Conservation (phyloP, 148 eudicot species). For the Camellia sinensis region DNA sequence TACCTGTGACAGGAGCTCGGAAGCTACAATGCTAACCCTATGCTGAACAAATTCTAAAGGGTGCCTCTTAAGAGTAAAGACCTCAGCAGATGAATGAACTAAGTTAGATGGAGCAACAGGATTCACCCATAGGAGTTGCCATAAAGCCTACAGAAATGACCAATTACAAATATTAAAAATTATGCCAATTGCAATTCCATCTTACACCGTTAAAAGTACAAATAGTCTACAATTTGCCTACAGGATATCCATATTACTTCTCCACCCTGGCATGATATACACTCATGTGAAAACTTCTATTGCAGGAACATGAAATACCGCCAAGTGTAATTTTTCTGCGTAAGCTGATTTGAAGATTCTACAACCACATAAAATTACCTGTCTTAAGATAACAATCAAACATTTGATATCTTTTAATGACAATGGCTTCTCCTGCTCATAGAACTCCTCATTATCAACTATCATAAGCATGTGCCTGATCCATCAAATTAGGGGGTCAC, state of each 20-base stretch:
- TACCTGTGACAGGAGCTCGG: slow-evolving; percentile 96
- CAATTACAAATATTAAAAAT: slow-evolving; percentile 8
- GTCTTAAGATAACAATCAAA: slow-evolving; percentile 81
- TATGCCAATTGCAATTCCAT: not conserved
- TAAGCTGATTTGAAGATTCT: not conserved
- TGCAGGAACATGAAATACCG: not conserved
- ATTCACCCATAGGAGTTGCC: slow-evolving; percentile 94
- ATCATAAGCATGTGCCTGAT: slow-evolving; percentile 95
- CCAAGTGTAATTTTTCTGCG: not conserved
- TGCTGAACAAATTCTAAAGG: slow-evolving; percentile 80
- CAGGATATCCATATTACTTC: not conserved
- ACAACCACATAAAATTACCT: slow-evolving; percentile 44
- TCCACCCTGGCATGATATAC: slow-evolving; percentile 4
- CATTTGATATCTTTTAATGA: slow-evolving; percentile 77
- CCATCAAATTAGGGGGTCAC: slow-evolving; percentile 17
- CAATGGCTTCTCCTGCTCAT: slow-evolving; percentile 89
- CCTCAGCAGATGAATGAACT: slow-evolving; percentile 34
- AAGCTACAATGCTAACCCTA: slow-evolving; percentile 75
- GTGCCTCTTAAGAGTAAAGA: slow-evolving; percentile 48
- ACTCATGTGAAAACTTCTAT: not conserved
- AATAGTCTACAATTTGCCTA: not conserved
- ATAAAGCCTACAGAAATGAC: slow-evolving; percentile 60
- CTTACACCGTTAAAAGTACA: not conserved
- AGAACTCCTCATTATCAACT: slow-evolving; percentile 97
- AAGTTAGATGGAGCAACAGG: slow-evolving; percentile 51